Base-by-base conservation (phyloP, 345 rosid genomes). In the Rhizophora mangle region DNA sequence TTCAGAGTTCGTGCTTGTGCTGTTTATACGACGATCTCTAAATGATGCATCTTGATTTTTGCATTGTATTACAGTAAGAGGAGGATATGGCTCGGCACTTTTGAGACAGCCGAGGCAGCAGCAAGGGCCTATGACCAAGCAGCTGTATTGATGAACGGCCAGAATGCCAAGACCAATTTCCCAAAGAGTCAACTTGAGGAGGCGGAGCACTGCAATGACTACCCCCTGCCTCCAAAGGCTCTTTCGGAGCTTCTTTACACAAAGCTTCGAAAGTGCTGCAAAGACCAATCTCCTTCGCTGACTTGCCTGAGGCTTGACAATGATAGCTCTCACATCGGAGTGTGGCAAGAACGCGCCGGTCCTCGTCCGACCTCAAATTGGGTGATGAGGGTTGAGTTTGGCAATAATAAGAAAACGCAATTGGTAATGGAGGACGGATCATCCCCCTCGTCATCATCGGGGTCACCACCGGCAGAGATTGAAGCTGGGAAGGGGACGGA, bases 41-140 rank as follows among this genome's bases (percentile, higher is more conserved):
- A 39, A 10, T 10, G 16, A 39, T 39, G 15, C 46, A 1, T 56
- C 60, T 4, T 16, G 0, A n/a, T n/a, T n/a, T 63, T 26, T 26
- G 60, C n/a, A 21, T 11, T 53, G 6, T 9, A 22, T 59, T 26
- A 43, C 69, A 90, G 96, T 84, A 88, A 90, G 74, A 84, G 86
- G 72, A 88, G 96, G 72, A 85, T 90, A 29, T 90, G 96, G 96
- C 80, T 90, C 3, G 96, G 96, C 22, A 90, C 96, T 22, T 90
- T 90, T 63, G 86, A 86, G 79, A 82, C 96, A 5, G 96, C 91
- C 0, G 93, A 88, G 75, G 88, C 85, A 2, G 96, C 96, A 3
- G 96, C 93, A 3, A 83, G 76, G 62, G 91, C 90, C 8, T 86
- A 88, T 49, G 93, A 90, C 65, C 83, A 86, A 73, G 96, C 96